Evolutionary conservation across 176 grass and related monocot species (phyloP).

Genomic region (Triticum urartu): DNA sequence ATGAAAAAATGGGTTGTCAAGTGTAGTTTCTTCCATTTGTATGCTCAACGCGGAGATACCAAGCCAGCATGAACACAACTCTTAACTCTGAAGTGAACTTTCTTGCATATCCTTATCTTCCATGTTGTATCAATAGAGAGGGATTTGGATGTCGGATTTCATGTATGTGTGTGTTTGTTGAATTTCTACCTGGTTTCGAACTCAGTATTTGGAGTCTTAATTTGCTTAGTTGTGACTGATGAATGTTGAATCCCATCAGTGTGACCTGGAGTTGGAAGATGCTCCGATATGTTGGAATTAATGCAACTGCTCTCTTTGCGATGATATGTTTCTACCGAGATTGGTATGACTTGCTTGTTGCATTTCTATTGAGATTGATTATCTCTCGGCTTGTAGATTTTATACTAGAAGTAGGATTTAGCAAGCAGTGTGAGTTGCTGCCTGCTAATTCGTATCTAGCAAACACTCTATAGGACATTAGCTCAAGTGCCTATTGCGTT

Average conservation of each 20-base stretch:
- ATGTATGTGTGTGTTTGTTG: neutral
- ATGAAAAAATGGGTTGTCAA: neutral
- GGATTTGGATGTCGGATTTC: neutral
- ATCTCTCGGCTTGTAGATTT: no score
- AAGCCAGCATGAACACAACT: neutral
- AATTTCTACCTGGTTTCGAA: neutral
- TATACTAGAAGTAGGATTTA: no score
- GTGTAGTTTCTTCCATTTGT: neutral
- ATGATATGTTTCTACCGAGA: no score
- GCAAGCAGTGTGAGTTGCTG: no score
- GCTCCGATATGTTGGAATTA: neutral
- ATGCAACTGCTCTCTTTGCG: neutral
- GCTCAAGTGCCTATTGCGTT: no score
- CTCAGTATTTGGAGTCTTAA: neutral
- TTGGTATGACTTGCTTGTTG: no score
- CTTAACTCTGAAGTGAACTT: neutral
- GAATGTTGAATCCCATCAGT: neutral
- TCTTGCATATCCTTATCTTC: neutral
- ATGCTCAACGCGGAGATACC: neutral
- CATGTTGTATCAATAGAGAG: neutral
- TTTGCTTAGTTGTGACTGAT: neutral
- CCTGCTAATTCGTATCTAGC: no score
- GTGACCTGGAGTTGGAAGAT: neutral
- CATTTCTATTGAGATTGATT: no score
- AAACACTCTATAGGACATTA: no score